These are phyloP conservation scores for Platanthera guangdongensis DNA, from an alignment of 106 monocot genomes.

Conservation along the genomic window DNA sequence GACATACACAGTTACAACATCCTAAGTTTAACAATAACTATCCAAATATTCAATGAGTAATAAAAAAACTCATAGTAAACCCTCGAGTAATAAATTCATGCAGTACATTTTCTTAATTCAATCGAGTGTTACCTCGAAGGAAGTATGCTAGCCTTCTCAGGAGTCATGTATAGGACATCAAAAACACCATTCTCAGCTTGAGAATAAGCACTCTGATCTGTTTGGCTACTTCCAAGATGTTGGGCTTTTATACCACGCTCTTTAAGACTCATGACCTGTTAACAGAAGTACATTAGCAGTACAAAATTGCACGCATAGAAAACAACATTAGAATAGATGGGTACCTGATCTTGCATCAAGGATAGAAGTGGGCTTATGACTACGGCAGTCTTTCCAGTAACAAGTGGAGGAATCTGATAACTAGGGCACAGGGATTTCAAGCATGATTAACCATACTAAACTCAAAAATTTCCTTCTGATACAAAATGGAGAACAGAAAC, in stretches of 20 bases:
- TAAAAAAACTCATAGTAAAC: neutral
- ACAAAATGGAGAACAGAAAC: too few relatives aligned
- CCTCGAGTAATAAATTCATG: neutral
- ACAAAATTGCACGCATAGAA: neutral
- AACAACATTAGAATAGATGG: neutral
- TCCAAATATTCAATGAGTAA: neutral
- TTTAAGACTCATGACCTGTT: constrained; percentile 85
- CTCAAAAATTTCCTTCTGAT: too few relatives aligned
- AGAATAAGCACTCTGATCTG: constrained; percentile 23
- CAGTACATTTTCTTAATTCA: neutral
- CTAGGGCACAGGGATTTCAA: constrained; percentile 20
- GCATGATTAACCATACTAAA: neutral
- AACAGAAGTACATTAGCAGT: neutral
- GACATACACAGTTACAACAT: neutral
- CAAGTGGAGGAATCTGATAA: constrained; percentile 90
- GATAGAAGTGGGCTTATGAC: constrained; percentile 88
- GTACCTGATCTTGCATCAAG: constrained; percentile 98
- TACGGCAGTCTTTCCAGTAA: constrained; percentile 62
- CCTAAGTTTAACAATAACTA: neutral
- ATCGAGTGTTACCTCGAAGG: constrained; percentile 44
- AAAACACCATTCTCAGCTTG: constrained; percentile 67
- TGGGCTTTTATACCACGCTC: constrained; percentile 76
- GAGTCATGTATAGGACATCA: constrained; percentile 90
- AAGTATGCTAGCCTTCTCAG: constrained; percentile 87
- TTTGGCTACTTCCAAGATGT: constrained; percentile 79